These are phyloP conservation scores for Solanum hybrid DNA, from an alignment of 305 asterid genomes.

Conservation along the genomic window DNA sequence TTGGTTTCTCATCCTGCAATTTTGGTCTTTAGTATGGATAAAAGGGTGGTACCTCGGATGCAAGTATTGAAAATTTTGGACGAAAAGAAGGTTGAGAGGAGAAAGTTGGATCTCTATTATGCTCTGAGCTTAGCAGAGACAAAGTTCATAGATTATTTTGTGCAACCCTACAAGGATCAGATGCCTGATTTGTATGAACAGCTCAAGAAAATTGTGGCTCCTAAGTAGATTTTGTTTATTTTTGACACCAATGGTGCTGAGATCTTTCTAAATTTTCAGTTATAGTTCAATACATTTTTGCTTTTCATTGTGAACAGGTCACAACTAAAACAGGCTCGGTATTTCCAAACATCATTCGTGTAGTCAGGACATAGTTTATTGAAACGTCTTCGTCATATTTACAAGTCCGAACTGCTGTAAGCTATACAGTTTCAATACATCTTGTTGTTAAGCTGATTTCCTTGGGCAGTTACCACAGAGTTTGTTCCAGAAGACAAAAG, in stretches of 20 bases:
- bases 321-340: neutral
- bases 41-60: conserved; percentile 6
- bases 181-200: neutral
- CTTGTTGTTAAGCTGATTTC: neutral
- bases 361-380: neutral
- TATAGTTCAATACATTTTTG: neutral
- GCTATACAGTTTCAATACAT: neutral
- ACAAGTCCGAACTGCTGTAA: neutral
- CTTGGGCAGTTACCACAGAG: neutral
- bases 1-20: neutral
- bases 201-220: neutral
- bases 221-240: neutral
- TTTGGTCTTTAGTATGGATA: neutral
- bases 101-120: neutral
- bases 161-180: conserved; percentile 9
- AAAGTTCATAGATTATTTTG: neutral
- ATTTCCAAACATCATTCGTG: neutral
- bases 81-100: neutral
- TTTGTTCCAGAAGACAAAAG: neutral
- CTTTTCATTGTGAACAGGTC: neutral
- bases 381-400: neutral
- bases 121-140: neutral
- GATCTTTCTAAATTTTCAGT: neutral
- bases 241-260: neutral
- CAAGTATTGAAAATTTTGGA: neutral